Conservation (phyloP, 305 asterid genomes). For the Fraxinus baroniana region DNA sequence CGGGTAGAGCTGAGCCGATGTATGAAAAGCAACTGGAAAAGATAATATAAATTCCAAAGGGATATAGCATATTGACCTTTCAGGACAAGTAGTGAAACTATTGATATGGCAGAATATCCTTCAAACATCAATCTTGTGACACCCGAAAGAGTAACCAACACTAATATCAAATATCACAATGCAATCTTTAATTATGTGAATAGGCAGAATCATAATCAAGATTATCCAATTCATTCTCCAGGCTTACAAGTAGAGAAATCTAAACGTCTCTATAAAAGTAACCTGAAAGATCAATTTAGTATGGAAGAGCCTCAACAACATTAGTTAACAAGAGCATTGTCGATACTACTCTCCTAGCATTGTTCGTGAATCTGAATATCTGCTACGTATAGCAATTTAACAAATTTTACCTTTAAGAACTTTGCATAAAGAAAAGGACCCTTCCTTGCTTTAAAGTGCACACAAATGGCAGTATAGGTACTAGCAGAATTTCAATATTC, state of each 20-base stretch:
- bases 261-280: background rate
- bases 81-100: background rate
- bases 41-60: background rate
- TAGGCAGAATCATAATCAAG: background rate
- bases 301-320: background rate
- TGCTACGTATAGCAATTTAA: background rate
- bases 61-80: background rate
- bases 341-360: background rate
- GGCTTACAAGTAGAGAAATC: background rate
- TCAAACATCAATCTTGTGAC: background rate
- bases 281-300: background rate
- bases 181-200: background rate
- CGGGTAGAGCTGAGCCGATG: background rate
- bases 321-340: background rate
- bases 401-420: background rate
- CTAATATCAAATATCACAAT: background rate
- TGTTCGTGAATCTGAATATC: background rate
- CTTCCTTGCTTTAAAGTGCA: background rate
- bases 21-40: background rate
- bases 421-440: background rate
- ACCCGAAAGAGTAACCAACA: background rate
- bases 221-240: background rate
- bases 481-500: background rate
- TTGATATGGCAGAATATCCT: background rate
- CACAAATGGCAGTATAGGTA: background rate